These are phyloP conservation scores for Amylocarpus encephaloides DNA, from an alignment of 2,329 filamentous ascomycete genomes.

Conservation along the genomic window DNA sequence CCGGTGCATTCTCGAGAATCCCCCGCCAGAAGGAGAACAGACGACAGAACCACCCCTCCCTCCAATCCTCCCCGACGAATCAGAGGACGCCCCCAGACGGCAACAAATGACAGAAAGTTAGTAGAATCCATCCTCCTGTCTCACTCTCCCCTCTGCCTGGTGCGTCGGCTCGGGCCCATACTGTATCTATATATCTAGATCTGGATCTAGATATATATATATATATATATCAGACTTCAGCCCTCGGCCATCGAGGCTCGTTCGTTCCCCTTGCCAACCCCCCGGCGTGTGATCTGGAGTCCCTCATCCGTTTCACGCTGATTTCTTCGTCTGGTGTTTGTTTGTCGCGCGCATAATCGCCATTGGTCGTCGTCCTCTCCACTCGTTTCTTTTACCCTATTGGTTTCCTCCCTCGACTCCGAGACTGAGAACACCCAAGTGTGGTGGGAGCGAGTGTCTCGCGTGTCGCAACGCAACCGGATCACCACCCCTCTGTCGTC, in stretches of 20 bases:
- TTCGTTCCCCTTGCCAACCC: background rate
- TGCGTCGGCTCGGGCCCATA: no score
- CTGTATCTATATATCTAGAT: no score
- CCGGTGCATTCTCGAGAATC: background rate
- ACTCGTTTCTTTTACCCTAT: conserved; percentile 3
- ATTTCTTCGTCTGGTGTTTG: conserved; percentile 3
- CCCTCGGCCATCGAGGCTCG: background rate
- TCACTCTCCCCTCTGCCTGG: conserved; percentile 1
- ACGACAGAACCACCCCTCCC: conserved; percentile 1
- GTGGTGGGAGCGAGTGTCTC: conserved; percentile 1
- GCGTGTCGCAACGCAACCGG: background rate
- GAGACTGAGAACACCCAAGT: background rate
- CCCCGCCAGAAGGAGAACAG: background rate
- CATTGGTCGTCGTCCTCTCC: conserved; percentile 7
- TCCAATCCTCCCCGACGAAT: conserved; percentile 3
- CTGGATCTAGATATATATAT: no score
- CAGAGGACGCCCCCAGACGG: conserved; percentile 11
- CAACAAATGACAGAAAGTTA: conserved; percentile 30
- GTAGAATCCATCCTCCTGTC: conserved; percentile 5
- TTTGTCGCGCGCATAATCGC: conserved; percentile 3
- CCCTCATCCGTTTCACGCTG: background rate
- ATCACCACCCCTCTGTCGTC: conserved; percentile 1
- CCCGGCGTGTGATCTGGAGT: background rate
- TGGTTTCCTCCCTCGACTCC: conserved; percentile 2
- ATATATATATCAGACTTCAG: conserved; percentile 8